Evolutionary conservation across 2,329 filamentous ascomycete species (phyloP), one percentile per base, ranked within the genome.

Genomic region (Fusarium praegraminearum): DNA sequence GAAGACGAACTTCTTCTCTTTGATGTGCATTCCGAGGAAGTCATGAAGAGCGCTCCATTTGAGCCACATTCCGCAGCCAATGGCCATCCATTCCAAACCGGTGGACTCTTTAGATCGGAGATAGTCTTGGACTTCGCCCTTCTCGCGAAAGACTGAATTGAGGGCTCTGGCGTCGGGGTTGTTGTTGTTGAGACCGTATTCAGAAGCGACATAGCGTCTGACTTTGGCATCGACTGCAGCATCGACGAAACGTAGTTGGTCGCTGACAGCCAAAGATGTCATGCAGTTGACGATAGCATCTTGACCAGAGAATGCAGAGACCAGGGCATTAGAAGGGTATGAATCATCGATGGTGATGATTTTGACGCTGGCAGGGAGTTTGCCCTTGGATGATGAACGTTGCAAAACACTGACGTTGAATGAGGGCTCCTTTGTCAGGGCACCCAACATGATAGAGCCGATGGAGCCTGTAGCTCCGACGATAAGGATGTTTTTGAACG

Each of bases 121-220:
- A 5, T 62, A 30, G 12, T 62, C 59, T 20, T 62, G 59, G 5
- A 62, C 32, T 15, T 62, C 57, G 2, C 59, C 59, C 18, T 62
- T 62, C 7, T 62, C 59, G 4, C 59, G 57, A 3, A 62, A 62
- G 0, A 62, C 59, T 0, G 59, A 62, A 15, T 62, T 62, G 1
- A 62, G 5, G 1, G 57, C 59, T 40, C 59, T 35, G 12, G 59
- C 57, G 0, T 62, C 59, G 0, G 59, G 46, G 1, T 62, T 62
- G 9, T 62, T 62, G 45, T 62, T 62, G 5, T 62, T 62, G 2
- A 62, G 59, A 2, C 59, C 59, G 7, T 62, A 62, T 20, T 62
- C 59, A 0, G 59, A 62, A 1, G 59, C 40, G 0, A 62, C 22
- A 7, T 62, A 62, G n/a, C 59, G 59, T 5, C 30, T 61, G 3